phyloP scores from a whole-genome alignment of 1,284 basidiomycete species.

The Naganishia sp. region DNA sequence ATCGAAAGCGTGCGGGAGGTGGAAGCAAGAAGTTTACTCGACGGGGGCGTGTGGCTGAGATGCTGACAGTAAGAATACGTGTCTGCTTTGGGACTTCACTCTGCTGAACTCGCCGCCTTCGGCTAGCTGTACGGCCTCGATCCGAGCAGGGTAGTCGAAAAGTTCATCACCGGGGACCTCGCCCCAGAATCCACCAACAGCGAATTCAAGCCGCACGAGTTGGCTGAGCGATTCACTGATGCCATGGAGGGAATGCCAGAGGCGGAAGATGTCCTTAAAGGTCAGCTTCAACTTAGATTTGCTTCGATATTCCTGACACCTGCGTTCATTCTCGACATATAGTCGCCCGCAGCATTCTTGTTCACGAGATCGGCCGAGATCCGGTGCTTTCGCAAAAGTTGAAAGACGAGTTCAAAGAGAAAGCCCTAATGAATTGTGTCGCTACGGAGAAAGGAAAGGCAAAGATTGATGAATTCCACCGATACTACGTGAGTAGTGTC shows the following conservation, averaged over 20 bases:
- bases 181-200: conserved; percentile 45
- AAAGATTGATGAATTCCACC: conserved; percentile 87
- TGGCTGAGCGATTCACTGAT: conserved; percentile 29
- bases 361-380: conserved; percentile 90
- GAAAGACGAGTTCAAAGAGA: conserved; percentile 72
- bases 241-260: conserved; percentile 23
- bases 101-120: not conserved
- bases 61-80: conserved; percentile 34
- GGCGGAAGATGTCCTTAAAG: conserved; percentile 22
- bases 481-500: conserved; percentile 71
- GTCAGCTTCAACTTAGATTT: not conserved
- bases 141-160: conserved; percentile 22
- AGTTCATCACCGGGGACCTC: conserved; percentile 39
- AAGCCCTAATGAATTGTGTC: conserved; percentile 76
- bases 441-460: conserved; percentile 89
- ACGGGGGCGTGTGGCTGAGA: conserved; percentile 45
- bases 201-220: conserved; percentile 37
- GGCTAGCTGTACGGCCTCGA: conserved; percentile 10
- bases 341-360: conserved; percentile 73
- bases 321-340: too few species aligned
- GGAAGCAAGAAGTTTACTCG: conserved; percentile 46
- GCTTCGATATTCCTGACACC: not conserved
- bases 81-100: not conserved
- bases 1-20: conserved; percentile 43
- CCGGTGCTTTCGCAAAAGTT: conserved; percentile 81